Conservation (phyloP, 2,329 filamentous ascomycete genomes). For the Sporothrix dimorphospora region DNA sequence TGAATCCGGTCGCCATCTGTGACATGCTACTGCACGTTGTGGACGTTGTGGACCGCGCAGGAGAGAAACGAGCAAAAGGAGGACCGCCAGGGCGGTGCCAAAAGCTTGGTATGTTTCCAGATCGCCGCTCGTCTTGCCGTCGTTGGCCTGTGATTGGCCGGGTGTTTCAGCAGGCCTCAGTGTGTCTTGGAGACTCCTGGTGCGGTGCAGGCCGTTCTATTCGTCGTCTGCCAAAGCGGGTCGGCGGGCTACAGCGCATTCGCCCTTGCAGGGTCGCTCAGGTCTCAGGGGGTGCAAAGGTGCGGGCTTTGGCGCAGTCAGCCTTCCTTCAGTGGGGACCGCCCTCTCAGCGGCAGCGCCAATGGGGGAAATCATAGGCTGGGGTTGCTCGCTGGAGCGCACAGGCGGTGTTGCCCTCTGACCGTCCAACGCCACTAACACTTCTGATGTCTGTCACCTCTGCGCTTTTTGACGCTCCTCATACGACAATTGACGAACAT, state of each 20-base stretch:
- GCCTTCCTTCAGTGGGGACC: slow-evolving; percentile 18
- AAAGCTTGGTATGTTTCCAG: slow-evolving; percentile 30
- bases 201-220: neutral
- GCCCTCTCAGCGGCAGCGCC: slow-evolving; percentile 15
- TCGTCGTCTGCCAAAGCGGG: neutral
- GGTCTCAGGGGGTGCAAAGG: neutral
- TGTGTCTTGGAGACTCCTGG: neutral
- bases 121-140: neutral
- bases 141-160: slow-evolving; percentile 30
- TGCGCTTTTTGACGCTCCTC: neutral
- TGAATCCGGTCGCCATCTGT: slow-evolving; percentile 5
- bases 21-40: slow-evolving; percentile 10
- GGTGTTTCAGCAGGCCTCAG: slow-evolving; percentile 26
- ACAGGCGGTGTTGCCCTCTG: neutral
- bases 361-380: slow-evolving; percentile 15
- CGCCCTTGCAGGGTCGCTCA: slow-evolving; percentile 15
- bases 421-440: slow-evolving; percentile 16
- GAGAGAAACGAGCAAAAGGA: neutral
- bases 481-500: neutral
- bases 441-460: neutral
- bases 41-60: neutral
- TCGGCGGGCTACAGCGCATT: too few species aligned
- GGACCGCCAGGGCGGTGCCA: neutral
- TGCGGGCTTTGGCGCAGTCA: neutral
- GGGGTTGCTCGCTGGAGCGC: neutral